Conservation (phyloP, 2,329 filamentous ascomycete genomes). For the Microsporum audouinii region DNA sequence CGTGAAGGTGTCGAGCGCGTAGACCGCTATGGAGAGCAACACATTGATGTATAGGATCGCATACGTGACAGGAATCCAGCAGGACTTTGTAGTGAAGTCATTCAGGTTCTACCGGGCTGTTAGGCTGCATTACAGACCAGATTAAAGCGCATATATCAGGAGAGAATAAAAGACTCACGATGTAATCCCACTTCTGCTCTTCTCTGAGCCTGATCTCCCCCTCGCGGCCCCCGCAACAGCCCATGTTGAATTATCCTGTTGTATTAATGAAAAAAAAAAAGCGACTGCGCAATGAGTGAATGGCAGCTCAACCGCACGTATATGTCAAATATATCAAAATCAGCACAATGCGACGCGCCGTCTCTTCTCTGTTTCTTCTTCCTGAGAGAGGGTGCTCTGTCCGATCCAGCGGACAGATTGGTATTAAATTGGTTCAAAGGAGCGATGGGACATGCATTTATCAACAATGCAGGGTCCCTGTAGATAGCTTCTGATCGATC, state of each 20-base stretch:
- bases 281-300: neutral
- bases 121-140: neutral
- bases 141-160: neutral
- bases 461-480: neutral
- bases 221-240: slow-evolving; percentile 50
- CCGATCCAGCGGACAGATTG: slow-evolving; percentile 1
- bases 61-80: slow-evolving; percentile 68
- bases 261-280: neutral
- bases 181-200: slow-evolving; percentile 92
- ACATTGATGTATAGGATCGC: slow-evolving; percentile 72
- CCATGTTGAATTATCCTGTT: slow-evolving; percentile 42
- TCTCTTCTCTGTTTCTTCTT: neutral
- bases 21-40: slow-evolving; percentile 68
- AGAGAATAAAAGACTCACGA: slow-evolving; percentile 45
- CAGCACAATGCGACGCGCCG: neutral
- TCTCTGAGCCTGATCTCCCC: slow-evolving; percentile 52
- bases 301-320: neutral
- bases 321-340: neutral
- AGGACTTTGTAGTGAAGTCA: slow-evolving; percentile 78
- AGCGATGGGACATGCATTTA: neutral
- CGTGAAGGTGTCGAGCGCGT: slow-evolving; percentile 83
- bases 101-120: slow-evolving; percentile 37
- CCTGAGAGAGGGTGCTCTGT: neutral
- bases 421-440: neutral
- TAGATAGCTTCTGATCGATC: neutral